Evolutionary conservation across 1,284 basidiomycete species (phyloP).

Genomic region (Ustilago sp.): DNA sequence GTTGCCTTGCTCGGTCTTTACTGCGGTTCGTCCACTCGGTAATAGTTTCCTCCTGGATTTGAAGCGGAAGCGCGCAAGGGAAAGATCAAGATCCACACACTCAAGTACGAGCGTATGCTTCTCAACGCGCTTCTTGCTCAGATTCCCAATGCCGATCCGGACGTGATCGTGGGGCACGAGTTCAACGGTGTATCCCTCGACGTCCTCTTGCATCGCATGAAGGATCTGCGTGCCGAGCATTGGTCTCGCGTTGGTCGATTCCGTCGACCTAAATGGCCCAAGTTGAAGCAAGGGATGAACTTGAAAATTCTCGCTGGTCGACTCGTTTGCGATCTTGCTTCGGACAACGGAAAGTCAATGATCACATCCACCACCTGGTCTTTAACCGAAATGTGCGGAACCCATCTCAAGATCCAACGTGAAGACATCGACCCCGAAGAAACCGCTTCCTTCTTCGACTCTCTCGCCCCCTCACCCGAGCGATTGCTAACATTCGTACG

Average conservation of each 20-base stretch:
- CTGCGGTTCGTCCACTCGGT: constrained; percentile 88
- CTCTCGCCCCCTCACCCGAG: constrained; percentile 81
- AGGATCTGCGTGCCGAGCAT: constrained; percentile 79
- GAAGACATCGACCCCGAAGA: constrained; percentile 89
- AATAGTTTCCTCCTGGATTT: constrained; percentile 87
- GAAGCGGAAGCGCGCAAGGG: constrained; percentile 73
- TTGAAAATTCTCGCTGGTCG: constrained; percentile 85
- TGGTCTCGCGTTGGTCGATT: constrained; percentile 96
- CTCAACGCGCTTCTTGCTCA: constrained; percentile 86
- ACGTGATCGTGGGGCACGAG: constrained; percentile 93
- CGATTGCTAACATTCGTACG: constrained; percentile 86
- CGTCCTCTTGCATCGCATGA: constrained; percentile 89
- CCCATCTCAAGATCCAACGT: constrained; percentile 80
- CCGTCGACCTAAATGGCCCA: constrained; percentile 84
- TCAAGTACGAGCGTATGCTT: constrained; percentile 81
- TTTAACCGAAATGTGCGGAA: constrained; percentile 84
- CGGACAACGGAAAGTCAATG: constrained; percentile 87
- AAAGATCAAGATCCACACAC: constrained; percentile 79
- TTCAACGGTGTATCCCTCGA: constrained; percentile 93
- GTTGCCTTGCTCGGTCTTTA: constrained; percentile 83
- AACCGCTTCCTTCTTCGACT: constrained; percentile 88
- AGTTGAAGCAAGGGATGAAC: constrained; percentile 80
- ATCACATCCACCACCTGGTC: constrained; percentile 91
- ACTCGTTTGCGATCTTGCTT: constrained; percentile 89
- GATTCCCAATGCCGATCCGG: constrained; percentile 88